phyloP scores from a whole-genome alignment of 441 rosid genomes.

The Erodium moschatum region DNA sequence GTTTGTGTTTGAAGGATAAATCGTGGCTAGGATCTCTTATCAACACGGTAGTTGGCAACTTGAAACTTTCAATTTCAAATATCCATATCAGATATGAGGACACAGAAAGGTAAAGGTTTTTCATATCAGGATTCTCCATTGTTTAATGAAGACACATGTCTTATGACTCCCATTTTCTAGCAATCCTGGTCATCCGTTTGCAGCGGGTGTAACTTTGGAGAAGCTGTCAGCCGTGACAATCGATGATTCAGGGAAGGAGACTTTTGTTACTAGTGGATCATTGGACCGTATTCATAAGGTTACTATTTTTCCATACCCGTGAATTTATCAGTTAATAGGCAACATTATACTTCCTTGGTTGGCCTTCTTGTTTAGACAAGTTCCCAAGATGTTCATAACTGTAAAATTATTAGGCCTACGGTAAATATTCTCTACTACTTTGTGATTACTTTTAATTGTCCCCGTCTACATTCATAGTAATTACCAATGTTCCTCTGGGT shows the following conservation, averaged over 20 bases:
- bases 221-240: conserved; percentile 88
- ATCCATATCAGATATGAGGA: conserved; percentile 98
- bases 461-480: not conserved
- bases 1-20: conserved; percentile 55
- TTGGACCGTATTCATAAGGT: conserved; percentile 80
- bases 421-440: not conserved
- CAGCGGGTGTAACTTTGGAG: conserved; percentile 81
- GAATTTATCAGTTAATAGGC: not conserved
- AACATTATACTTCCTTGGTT: not conserved
- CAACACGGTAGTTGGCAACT: conserved; percentile 87
- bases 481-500: not conserved
- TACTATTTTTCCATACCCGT: conserved; percentile 7
- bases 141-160: conserved; percentile 17
- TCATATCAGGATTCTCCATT: conserved; percentile 16
- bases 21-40: conserved; percentile 95
- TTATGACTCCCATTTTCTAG: conserved; percentile 32
- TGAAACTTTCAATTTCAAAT: conserved; percentile 94
- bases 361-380: conserved; percentile 6
- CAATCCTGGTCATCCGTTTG: conserved; percentile 87
- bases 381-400: not conserved
- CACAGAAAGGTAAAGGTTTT: conserved; percentile 61
- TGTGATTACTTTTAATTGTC: not conserved
- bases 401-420: not conserved
- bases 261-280: conserved; percentile 78
- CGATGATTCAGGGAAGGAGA: conserved; percentile 87